phyloP scores from a whole-genome alignment of 805 yeast genomes.

The Vanderwaltozyma verrucispora region DNA sequence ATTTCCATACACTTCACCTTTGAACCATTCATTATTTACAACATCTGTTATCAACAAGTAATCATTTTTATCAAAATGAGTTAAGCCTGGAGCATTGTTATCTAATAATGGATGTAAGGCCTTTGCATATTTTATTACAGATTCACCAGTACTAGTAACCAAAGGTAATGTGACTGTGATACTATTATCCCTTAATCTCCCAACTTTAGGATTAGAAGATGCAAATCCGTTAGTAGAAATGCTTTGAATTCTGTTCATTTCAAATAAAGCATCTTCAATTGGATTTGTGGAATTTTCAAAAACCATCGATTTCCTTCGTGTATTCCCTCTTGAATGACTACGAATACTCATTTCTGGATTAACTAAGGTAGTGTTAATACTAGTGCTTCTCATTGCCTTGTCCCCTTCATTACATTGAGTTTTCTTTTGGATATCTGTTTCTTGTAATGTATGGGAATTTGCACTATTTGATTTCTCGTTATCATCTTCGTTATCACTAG shows the following conservation, averaged over 20 bases:
- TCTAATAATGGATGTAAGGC: conserved; percentile 24
- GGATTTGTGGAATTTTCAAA: conserved; percentile 17
- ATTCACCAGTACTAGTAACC: conserved; percentile 17
- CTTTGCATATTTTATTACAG: conserved; percentile 24
- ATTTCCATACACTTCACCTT: conserved; percentile 26
- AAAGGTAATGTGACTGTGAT: conserved; percentile 25
- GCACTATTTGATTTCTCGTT: neutral
- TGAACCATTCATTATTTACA: conserved; percentile 26
- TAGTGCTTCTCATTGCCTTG: neutral
- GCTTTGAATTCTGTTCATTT: conserved; percentile 23
- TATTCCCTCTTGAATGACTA: neutral
- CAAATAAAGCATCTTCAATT: conserved; percentile 25
- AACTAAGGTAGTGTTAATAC: conserved; percentile 8
- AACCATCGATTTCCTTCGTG: conserved; percentile 23
- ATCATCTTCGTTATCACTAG: conserved; percentile 1
- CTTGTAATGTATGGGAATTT: neutral
- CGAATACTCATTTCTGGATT: conserved; percentile 4
- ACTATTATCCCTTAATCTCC: conserved; percentile 24
- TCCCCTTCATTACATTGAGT: too few species aligned
- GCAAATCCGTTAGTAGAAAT: conserved; percentile 10
- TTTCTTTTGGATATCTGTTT: too few species aligned
- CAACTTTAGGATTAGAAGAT: conserved; percentile 10
- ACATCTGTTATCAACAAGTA: conserved; percentile 23
- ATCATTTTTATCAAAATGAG: conserved; percentile 24
- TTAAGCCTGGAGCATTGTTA: conserved; percentile 21